Evolutionary conservation across 2,329 filamentous ascomycete genomes (phyloP).

Genomic region (Onygenales sp.): DNA sequence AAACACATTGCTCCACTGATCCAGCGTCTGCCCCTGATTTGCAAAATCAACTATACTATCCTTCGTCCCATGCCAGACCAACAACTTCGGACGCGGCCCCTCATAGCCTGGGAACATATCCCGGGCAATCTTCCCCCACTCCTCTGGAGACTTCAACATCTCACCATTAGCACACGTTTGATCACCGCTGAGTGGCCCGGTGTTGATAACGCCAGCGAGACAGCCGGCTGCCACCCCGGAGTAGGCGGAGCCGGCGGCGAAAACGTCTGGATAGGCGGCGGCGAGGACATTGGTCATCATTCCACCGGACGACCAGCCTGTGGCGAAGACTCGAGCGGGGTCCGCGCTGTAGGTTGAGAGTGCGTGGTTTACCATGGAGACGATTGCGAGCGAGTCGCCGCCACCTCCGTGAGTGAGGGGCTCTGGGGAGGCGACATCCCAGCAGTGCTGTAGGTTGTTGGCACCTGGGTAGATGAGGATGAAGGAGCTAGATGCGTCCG

Average conservation of each 20-base stretch:
- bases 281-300: constrained; percentile 49
- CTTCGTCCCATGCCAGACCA: constrained; percentile 27
- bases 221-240: constrained; percentile 48
- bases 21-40: constrained; percentile 17
- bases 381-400: constrained; percentile 47
- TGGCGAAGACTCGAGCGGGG: constrained; percentile 43
- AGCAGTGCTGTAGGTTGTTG: constrained; percentile 42
- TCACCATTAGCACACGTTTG: constrained; percentile 42
- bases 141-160: constrained; percentile 33
- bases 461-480: constrained; percentile 47
- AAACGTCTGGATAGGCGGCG: constrained; percentile 45
- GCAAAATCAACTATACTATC: constrained; percentile 21
- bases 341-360: constrained; percentile 45
- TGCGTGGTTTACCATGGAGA: constrained; percentile 50
- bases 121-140: constrained; percentile 25
- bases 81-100: constrained; percentile 24
- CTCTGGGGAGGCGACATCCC: constrained; percentile 44
- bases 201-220: constrained; percentile 25
- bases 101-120: constrained; percentile 26
- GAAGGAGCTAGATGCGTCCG: constrained; percentile 24
- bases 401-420: constrained; percentile 49
- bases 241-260: constrained; percentile 42
- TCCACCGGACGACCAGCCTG: constrained; percentile 44
- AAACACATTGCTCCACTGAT: constrained; percentile 16
- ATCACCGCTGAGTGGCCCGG: constrained; percentile 36